Evolutionary conservation across 23 red algal genomes (phyloP), one percentile per base, ranked within the genome.

Genomic region (Gracilariopsis chorda): DNA sequence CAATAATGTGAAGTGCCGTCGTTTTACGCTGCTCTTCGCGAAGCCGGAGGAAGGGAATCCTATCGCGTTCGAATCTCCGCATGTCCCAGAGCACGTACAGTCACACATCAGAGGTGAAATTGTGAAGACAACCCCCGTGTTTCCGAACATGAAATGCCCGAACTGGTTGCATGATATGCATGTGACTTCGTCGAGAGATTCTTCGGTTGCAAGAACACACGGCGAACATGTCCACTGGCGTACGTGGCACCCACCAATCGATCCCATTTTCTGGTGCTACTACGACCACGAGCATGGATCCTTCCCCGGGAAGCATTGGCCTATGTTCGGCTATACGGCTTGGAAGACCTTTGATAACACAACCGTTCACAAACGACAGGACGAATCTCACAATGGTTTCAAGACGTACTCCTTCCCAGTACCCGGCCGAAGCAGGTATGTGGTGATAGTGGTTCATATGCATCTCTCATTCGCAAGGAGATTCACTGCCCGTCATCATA

Each of bases 251-350:
- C 80, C 80, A n/a, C 19, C 41, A 29, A 29, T 84, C 17, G 80
- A 84, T 35, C 80, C 80, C 2, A 36, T 84, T 33, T 84, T 68
- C 60, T 84, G 80, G 80, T 84, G 80, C 45, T 84, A 84, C 58
- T 84, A 41, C 13, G 48, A 41, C 1, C 80, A 84, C 30, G 80
- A 84, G 11, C 80, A 84, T 37, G 80, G 80, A 17, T 39, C 49
- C 8, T 76, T 76, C 21, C 69, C 69, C 7, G 80, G 80, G 17
- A 68, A 68, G 20, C 65, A 46, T 34, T n/a, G 17, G 58, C 80
- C 80, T 3, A 61, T 68, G 60, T 84, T 61, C 37, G 56, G 61
- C 61, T 84, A 84, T 55, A 84, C 80, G 55, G 80, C 80, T 3
- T 84, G 80, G 80, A 84, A 84, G 53, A 76, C 69, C 24, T 46